Conservation (phyloP, 805 yeast genomes). For the Suhomyces kilbournensis region DNA sequence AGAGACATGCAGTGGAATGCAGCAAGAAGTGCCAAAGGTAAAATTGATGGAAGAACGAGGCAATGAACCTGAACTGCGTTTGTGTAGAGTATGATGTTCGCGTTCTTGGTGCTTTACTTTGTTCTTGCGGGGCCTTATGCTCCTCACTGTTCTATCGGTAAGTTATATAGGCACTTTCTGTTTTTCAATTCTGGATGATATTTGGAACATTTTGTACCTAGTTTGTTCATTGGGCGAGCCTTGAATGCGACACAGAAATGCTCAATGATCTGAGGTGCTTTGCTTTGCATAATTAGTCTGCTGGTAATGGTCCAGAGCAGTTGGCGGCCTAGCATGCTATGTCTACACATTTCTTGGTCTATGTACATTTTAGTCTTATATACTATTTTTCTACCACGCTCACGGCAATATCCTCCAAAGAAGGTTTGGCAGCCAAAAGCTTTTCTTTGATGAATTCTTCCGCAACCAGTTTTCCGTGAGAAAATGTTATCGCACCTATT, state of each 20-base stretch:
- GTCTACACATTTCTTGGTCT: not conserved
- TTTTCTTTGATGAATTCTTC: conserved; percentile 55
- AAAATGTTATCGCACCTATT: conserved; percentile 64
- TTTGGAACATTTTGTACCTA: not conserved
- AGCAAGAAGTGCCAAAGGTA: not conserved
- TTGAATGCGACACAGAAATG: not conserved
- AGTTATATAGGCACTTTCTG: not conserved
- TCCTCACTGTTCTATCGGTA: not conserved
- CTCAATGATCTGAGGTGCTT: not conserved
- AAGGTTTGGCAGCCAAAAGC: conserved; percentile 32
- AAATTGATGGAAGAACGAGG: not conserved
- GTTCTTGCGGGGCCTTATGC: not conserved
- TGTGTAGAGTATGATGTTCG: not conserved
- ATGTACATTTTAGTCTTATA: conserved; percentile 3
- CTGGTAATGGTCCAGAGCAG: not conserved
- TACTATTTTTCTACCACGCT: conserved; percentile 16
- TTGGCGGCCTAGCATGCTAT: not conserved
- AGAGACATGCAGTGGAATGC: not conserved
- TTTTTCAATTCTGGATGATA: not conserved
- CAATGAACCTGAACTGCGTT: not conserved
- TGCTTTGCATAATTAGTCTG: not conserved
- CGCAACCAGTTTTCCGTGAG: conserved; percentile 60
- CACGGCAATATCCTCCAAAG: conserved; percentile 35
- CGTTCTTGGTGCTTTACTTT: not conserved
- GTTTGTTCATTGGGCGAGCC: not conserved